phyloP scores from a whole-genome alignment of 2,329 filamentous ascomycete species.

The Colletotrichum tanaceti region DNA sequence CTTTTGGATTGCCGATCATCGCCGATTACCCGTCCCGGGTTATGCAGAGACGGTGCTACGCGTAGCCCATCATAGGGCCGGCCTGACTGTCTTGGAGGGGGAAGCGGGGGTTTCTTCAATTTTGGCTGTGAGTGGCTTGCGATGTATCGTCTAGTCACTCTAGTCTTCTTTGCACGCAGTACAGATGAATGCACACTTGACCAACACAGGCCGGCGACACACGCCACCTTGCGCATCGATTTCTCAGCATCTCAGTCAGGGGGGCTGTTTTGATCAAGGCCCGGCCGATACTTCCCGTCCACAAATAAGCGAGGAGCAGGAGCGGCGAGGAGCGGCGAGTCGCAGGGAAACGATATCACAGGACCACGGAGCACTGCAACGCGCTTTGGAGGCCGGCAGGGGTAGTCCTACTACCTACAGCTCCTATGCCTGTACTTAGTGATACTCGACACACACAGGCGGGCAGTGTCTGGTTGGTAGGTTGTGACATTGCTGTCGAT shows the following conservation, averaged over 20 bases:
- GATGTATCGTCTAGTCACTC: not conserved
- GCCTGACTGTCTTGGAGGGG: not conserved
- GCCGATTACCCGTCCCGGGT: slow-evolving; percentile 35
- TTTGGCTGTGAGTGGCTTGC: not conserved
- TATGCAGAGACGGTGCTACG: slow-evolving; percentile 19
- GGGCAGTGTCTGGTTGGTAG: slow-evolving; percentile 10
- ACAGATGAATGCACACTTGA: not conserved
- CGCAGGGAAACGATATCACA: slow-evolving; percentile 39
- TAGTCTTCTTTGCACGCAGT: not conserved
- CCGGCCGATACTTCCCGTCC: slow-evolving; percentile 17
- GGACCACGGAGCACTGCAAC: slow-evolving; percentile 37
- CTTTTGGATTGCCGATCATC: slow-evolving; percentile 35
- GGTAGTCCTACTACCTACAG: not conserved
- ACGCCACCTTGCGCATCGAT: slow-evolving; percentile 30
- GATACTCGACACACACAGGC: slow-evolving; percentile 2
- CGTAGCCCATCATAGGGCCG: not conserved
- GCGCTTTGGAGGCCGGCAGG: slow-evolving; percentile 27
- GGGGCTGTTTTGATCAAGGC: slow-evolving; percentile 24
- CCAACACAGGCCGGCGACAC: slow-evolving; percentile 11
- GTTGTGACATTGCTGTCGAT: not conserved
- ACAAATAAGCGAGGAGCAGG: slow-evolving; percentile 26
- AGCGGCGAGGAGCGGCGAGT: slow-evolving; percentile 37
- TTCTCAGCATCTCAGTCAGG: slow-evolving; percentile 29
- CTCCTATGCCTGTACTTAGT: not conserved
- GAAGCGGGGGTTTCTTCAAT: not conserved